Base-by-base conservation (phyloP, 495 filamentous ascomycete species). In the Haplographium delicatum region DNA sequence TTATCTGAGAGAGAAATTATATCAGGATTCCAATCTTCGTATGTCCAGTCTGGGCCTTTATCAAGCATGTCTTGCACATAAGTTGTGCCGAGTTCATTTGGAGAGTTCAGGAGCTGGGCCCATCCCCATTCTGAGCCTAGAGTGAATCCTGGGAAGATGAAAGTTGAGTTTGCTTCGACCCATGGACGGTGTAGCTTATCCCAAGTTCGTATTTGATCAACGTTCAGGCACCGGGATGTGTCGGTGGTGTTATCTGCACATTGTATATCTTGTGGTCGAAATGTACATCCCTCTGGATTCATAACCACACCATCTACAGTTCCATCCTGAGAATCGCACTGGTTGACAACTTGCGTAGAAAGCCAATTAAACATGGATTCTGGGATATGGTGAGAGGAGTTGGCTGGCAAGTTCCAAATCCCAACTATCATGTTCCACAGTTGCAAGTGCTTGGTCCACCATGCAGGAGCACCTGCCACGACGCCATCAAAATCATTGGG, bases 291-390 rank as follows among this genome's bases (percentile, higher is more conserved):
- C 27, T 72, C 65, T 0, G 84, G 80, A 39, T 75, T 66, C 54
- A 79, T 80, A 53, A 89, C 80, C 58, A 88, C 81, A 25, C 72
- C 77, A 57, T 88, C 85, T 5, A 67, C 62, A 0, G 78, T 65
- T 1, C 84, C 84, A 60, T 88, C 85, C 15, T 77, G 62, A 4
- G 46, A 52, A 56, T 89, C 84, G 50, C 85, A 89, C 54, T 88
- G 83, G 0, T 70, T 69, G 9, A 85, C 26, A 23, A 86, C 72
- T 54, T 84, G 81, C 0, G 72, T 63, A 11, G 72, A 74, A 28
- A 85, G 74, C 4, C 71, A 59, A 0, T 64, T 58, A 61, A 83
- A 81, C 18, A 76, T 62, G 0, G 65, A 59, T 22, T 72, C 47
- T 1, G 74, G 62, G 5, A 88, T 74, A 42, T 77, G 79, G 9